Base-by-base conservation (phyloP, 495 filamentous ascomycete genomes). In the Lasiosphaeria hispida region DNA sequence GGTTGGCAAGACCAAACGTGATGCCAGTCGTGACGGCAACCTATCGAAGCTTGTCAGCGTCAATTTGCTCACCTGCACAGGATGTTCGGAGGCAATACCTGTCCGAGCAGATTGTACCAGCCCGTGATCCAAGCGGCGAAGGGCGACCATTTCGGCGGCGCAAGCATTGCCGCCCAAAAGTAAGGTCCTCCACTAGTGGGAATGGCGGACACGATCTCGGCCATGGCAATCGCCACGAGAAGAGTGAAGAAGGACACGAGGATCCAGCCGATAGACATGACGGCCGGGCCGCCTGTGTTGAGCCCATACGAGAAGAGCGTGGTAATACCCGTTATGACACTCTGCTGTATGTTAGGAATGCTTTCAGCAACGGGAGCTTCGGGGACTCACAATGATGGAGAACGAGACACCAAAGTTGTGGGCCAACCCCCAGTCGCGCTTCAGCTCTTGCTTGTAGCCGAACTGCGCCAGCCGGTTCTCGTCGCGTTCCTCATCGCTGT, bases 1-100 rank as follows among this genome's bases (percentile, higher is more conserved):
- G 73, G 10, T 75, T 76, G 7, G 85, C 85, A 42, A 77, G 73
- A n/a, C 85, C 85, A 58, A 87, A 88, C 15, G 82, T 79, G 60
- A 88, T 88, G 42, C 84, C 84, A 0, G 85, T 86, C 1, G 85
- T 88, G 10, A 88, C 85, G 33, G 85, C 85, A 34, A 86, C 80
- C 60, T 63, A 23, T 10, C 18, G 4, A 30, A 30, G 23, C 23
- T 30, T 30, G 23, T 30, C 5, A 30, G 23, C 23, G 5, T 30
- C 23, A 30, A 30, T 2, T 30, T 30, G 23, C 23, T 5, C 5
- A 30, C 2, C 23, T 30, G 5, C 23, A 49, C 15, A 10, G 1
- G 10, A n/a, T 30, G 5, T 14, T 1, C 10, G 15, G 58, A 40
- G 2, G 4, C 4, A 3, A 39, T 58, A 58, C 62, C 61, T 85